These are phyloP conservation scores for Jasminum sambac DNA, from an alignment of 257 asterid species.

Conservation along the genomic window DNA sequence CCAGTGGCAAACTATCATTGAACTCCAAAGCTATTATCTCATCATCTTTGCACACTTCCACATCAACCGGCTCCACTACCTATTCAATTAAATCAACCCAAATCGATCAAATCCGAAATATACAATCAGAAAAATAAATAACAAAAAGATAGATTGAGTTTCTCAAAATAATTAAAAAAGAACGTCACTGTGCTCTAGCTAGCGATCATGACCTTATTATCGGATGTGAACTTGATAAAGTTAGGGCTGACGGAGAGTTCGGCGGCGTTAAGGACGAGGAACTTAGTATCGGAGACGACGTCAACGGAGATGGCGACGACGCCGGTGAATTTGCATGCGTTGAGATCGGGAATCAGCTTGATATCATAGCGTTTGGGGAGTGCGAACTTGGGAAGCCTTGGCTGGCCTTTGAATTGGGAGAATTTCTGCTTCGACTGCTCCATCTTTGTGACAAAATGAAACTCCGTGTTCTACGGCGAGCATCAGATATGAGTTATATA, in stretches of 20 bases:
- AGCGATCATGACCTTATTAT: constrained; percentile 42
- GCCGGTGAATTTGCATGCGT: constrained; percentile 83
- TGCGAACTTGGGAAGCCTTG: constrained; percentile 89
- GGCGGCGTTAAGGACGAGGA: constrained; percentile 83
- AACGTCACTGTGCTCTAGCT: not conserved
- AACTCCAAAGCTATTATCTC: constrained; percentile 77
- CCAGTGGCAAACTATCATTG: constrained; percentile 64
- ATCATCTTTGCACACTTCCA: constrained; percentile 62
- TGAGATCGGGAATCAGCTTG: constrained; percentile 73
- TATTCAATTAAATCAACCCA: constrained; percentile 20
- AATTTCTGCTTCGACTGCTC: constrained; percentile 45
- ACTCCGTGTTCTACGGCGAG: not conserved
- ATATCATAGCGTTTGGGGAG: constrained; percentile 82
- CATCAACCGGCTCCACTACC: constrained; percentile 53
- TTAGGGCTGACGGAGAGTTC: constrained; percentile 63
- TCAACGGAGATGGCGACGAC: constrained; percentile 61
- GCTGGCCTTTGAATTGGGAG: constrained; percentile 71
- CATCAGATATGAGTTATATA: not conserved
- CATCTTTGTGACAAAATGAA: constrained; percentile 31
- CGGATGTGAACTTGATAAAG: constrained; percentile 54
- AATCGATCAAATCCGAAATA: not conserved
- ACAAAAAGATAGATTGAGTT: not conserved
- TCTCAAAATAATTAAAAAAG: constrained; percentile 7
- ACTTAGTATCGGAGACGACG: constrained; percentile 64
- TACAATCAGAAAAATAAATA: not conserved